Evolutionary conservation across 2,329 filamentous ascomycete species (phyloP).

Genomic region (Neonectria magnoliae): DNA sequence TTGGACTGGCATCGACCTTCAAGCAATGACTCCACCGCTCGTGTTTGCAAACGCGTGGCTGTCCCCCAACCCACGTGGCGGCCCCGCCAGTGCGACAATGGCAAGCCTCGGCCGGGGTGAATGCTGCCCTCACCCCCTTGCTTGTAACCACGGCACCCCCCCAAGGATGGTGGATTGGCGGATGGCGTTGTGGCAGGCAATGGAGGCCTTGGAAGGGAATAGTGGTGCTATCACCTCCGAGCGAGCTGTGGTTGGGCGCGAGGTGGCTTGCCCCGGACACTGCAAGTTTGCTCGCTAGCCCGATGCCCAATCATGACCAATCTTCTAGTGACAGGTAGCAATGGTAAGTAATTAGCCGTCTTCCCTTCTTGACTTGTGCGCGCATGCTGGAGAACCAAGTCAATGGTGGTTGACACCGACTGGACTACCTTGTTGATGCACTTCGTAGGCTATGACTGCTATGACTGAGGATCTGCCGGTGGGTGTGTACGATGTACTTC

Average conservation of each 20-base stretch:
- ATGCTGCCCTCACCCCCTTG: constrained; percentile 32
- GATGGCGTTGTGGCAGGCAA: constrained; percentile 7
- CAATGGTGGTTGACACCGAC: background rate
- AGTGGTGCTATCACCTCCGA: background rate
- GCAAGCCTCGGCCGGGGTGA: constrained; percentile 20
- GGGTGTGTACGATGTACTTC: too few relatives aligned
- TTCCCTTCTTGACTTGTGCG: background rate
- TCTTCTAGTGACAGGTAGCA: constrained; percentile 10
- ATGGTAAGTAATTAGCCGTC: too few relatives aligned
- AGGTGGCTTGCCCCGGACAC: constrained; percentile 14
- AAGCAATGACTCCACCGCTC: constrained; percentile 36
- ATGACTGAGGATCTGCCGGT: background rate
- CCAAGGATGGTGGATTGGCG: background rate
- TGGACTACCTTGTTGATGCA: background rate
- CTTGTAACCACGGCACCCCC: background rate
- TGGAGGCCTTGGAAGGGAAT: constrained; percentile 1
- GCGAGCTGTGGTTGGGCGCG: constrained; percentile 15
- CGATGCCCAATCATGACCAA: constrained; percentile 15
- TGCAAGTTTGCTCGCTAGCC: constrained; percentile 18
- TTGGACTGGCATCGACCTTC: constrained; percentile 27
- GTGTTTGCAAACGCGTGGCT: constrained; percentile 40
- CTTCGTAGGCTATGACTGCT: background rate
- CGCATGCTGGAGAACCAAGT: background rate
- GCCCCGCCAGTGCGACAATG: constrained; percentile 31
- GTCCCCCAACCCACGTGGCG: constrained; percentile 44